Conservation (phyloP, 768 basidiomycete species). For the Tephrocybe rancida region DNA sequence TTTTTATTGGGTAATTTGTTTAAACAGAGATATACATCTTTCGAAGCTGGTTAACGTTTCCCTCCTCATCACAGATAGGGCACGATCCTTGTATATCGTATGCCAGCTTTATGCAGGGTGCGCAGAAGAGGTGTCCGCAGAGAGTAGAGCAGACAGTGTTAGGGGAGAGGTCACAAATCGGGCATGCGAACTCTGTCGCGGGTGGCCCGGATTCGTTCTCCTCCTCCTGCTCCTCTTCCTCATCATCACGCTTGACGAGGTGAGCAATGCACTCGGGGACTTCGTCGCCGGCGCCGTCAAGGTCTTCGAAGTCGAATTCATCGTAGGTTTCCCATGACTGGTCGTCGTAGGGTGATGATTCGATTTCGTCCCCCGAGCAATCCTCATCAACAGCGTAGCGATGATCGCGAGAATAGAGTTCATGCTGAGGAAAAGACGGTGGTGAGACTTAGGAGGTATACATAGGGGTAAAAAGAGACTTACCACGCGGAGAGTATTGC, state of each 20-base stretch:
- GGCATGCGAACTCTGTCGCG: constrained; percentile 9
- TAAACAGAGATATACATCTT: constrained; percentile 15
- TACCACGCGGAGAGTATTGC: constrained; percentile 8
- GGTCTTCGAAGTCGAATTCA: constrained; percentile 5
- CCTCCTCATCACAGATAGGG: constrained; percentile 14
- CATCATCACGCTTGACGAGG: background rate
- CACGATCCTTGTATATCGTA: constrained; percentile 11
- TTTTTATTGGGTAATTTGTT: background rate
- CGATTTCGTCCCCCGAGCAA: background rate
- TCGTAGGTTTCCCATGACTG: background rate
- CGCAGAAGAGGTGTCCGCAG: constrained; percentile 16
- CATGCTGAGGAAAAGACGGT: background rate
- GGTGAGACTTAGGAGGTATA: background rate
- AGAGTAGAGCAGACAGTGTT: constrained; percentile 6
- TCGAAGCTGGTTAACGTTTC: constrained; percentile 8
- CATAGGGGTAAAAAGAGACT: background rate
- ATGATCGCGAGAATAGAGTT: constrained; percentile 1
- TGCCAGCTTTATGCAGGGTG: constrained; percentile 11
- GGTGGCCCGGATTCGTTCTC: constrained; percentile 3
- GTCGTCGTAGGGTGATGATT: background rate
- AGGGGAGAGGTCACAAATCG: constrained; percentile 5
- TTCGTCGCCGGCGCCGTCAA: background rate
- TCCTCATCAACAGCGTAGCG: background rate
- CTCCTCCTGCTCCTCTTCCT: constrained; percentile 6
- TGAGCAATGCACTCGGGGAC: constrained; percentile 4